Evolutionary conservation across 768 basidiomycete genomes (phyloP), one percentile per base, ranked within the genome.

Genomic region (Suillus americanus): DNA sequence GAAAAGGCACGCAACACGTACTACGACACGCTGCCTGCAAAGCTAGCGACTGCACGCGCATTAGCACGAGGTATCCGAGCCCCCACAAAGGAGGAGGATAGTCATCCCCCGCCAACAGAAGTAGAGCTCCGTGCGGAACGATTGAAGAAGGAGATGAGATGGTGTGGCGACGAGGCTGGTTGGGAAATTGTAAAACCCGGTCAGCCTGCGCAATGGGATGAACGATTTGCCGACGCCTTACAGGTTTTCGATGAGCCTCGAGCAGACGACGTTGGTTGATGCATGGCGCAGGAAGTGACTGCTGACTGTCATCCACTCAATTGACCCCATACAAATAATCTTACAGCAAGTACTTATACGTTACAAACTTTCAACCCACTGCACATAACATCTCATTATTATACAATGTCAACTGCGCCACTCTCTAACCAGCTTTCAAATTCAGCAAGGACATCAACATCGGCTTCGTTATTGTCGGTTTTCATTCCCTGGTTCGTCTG

Each of bases 81-180:
- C 69, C 87, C 89, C n/a, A 97, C 94, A 16, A 91, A 91, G 72
- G 92, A 91, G 65, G 97, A 98, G 76, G 70, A 76, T 51, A 82
- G 81, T 16, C 84, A 90, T 69, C 92, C 94, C 3, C 93, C 95
- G 4, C 88, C 87, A 35, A 95, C 91, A 1, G 94, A 98, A 77
- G 89, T 92, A 25, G 93, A 97, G 73, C 80, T 99, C 63, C 86
- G 91, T 53, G 89, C 89, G 45, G 95, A 98, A 78, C 82, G 97
- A 68, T 75, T 95, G 75, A 90, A 90, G 77, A 97, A 95, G 78
- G 97, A 99, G 79, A 75, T 87, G 69, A 81, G 87, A 69, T 99
- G 97, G 97, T 84, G 86, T 53, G 82, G 85, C 25, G 91, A 96
- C 70, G 78, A 90, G 62, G 82, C 82, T 60, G 95, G 92, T 3